Base-by-base conservation (phyloP, 306 rosid genomes). In the Astragalus membranaceus region DNA sequence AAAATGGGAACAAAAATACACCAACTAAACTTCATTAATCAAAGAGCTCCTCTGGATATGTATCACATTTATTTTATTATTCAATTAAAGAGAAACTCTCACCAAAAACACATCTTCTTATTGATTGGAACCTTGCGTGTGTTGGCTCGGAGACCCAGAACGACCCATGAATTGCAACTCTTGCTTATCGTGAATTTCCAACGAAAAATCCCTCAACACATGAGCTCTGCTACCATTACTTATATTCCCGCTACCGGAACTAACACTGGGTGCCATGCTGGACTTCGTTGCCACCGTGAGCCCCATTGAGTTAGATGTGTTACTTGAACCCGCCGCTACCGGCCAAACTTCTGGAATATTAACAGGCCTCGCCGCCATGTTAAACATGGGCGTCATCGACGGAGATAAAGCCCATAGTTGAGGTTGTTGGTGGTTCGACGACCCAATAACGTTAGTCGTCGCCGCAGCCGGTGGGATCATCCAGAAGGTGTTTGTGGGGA, bases 401-500 rank as follows among this genome's bases (percentile, higher is more conserved):
- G 89, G 87, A 20, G 95, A 68, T 5, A 84, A 14, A 37, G 91
- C 80, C 91, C 95, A 88, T 73, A 86, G 64, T 69, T 80, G 89
- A 5, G 84, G 82, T 1, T 60, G 78, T 1, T 60, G 78, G 4
- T 79, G 88, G 23, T 51, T 68, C 0, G 75, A 26, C 7, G 83
- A 52, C 9, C 54, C 82, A 0, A 52, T 69, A 4, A 42, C 13
- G 48, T 42, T 42, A 2, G 11, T 41, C 9, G 44, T 41, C 13
- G 48, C 5, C 13, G 48, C 48, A 9, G 48, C 48, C 29, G 26
- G 82, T 0, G 84, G 88, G 10, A 88, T 81, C 91, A 88, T 88
- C 95, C 95, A 88, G 73, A 88, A 78, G 2, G 91, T 72, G 56
- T 82, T 88, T 0, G 91, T 75, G 3, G 92, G 92, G 30, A 86